Evolutionary conservation across 2,329 filamentous ascomycete species (phyloP), one percentile per base, ranked within the genome.

Genomic region (Aspergillus sp.): DNA sequence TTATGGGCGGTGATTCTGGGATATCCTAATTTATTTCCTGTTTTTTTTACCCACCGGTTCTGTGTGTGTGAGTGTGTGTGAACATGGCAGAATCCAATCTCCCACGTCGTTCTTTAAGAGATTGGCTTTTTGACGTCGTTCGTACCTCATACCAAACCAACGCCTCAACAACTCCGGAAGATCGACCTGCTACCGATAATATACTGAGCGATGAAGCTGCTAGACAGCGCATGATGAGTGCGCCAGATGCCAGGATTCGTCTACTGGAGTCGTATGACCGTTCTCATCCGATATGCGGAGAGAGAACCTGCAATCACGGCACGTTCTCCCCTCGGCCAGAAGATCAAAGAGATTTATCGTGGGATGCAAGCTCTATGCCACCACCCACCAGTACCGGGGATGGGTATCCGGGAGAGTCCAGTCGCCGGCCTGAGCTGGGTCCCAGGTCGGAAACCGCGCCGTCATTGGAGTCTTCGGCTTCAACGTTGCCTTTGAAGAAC

Each of bases 401-500:
- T 35, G 68, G 32, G 53, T 23, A 38, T 20, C 41, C 43, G 13
- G 48, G 41, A 17, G 53, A 50, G 35, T 47, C 52, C 12, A 52
- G 50, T 52, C 75, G 37, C 51, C 60, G 74, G 17, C 55, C 74
- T 54, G 51, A 64, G 49, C 57, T 67, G 39, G 61, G 60, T n/a
- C 50, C 73, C 50, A 80, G 77, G 53, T 83, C 82, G 63, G 86
- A 84, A 43, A 64, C 62, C 39, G 85, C 84, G 75, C 85, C 81
- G 55, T 85, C 83, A 10, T 90, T 87, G 44, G 81, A 81, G 52
- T 82, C 78, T 58, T 76, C 94, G 33, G 86, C 86, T 6, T 78
- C 85, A 59, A 78, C 77, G 45, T 83, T 91, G 59, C 87, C 88
- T 25, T 77, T 94, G 58, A 83, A 82, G 60, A 83, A 89, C 62